These are phyloP conservation scores for Ampelocalamus luodianensis DNA, from an alignment of 176 grass and related monocot species.

Conservation along the genomic window DNA sequence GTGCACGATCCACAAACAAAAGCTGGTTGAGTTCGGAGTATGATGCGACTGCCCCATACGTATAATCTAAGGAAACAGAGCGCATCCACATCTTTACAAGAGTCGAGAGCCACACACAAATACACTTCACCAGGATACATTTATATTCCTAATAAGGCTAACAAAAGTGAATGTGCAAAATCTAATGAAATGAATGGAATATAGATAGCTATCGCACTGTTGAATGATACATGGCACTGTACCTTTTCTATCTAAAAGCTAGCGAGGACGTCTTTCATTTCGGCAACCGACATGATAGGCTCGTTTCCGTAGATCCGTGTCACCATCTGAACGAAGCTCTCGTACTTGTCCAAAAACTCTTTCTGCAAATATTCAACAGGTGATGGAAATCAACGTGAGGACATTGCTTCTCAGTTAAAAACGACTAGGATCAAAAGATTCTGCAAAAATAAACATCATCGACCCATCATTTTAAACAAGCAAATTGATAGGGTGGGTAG, in stretches of 20 bases:
- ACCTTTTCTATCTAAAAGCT: constrained; percentile 56
- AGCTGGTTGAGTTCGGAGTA: background rate
- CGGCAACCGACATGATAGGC: constrained; percentile 63
- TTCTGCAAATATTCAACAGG: constrained; percentile 60
- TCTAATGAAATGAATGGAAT: constrained; percentile 66
- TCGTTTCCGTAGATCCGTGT: constrained; percentile 81
- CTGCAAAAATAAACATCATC: background rate
- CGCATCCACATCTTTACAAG: constrained; percentile 37
- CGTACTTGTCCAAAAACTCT: constrained; percentile 89
- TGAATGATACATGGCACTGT: constrained; percentile 47
- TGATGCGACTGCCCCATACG: background rate
- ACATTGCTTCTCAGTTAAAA: background rate
- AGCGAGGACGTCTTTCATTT: constrained; percentile 67
- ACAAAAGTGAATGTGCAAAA: constrained; percentile 25
- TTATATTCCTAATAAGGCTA: background rate
- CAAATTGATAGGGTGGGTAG: background rate
- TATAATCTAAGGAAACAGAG: background rate
- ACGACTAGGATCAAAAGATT: background rate
- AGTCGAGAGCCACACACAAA: constrained; percentile 27
- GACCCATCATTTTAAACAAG: background rate
- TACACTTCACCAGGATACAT: constrained; percentile 27
- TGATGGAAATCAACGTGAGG: background rate
- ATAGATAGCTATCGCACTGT: constrained; percentile 42
- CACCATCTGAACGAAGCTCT: constrained; percentile 85
- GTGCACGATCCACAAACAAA: background rate